These are phyloP conservation scores for Iris macrosiphon DNA, from an alignment of 106 monocot genomes.

Conservation along the genomic window DNA sequence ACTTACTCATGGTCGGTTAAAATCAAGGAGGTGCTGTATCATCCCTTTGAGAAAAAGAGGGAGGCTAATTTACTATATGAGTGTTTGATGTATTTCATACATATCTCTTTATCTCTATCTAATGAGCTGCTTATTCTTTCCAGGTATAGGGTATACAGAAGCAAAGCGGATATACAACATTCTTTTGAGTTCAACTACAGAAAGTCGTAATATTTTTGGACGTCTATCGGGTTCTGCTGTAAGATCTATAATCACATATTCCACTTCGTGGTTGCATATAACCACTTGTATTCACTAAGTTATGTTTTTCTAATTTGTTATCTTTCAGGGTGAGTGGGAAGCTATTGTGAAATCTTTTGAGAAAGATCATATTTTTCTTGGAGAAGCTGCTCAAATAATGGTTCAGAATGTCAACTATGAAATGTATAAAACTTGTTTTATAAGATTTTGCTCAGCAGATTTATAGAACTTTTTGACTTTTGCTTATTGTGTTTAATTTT, in stretches of 20 bases:
- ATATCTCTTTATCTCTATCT: slow-evolving; percentile 1
- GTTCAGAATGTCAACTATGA: slow-evolving; percentile 85
- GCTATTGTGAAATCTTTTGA: slow-evolving; percentile 52
- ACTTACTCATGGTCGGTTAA: too few species aligned
- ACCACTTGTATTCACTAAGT: neutral
- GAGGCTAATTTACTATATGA: neutral
- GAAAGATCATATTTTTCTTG: slow-evolving; percentile 80
- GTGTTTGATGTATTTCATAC: neutral
- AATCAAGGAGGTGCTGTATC: too few species aligned
- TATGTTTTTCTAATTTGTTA: neutral
- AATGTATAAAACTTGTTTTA: slow-evolving; percentile 46
- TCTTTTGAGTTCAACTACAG: slow-evolving; percentile 59
- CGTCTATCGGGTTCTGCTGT: slow-evolving; percentile 93
- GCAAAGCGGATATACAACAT: slow-evolving; percentile 66
- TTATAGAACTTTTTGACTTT: too few species aligned
- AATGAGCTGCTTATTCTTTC: slow-evolving; percentile 3
- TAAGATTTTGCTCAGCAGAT: neutral
- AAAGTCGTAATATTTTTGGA: slow-evolving; percentile 95
- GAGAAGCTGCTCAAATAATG: slow-evolving; percentile 86
- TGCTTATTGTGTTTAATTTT: neutral
- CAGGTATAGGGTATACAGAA: slow-evolving; percentile 72
- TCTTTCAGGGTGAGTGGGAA: slow-evolving; percentile 79
- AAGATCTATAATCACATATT: slow-evolving; percentile 13
- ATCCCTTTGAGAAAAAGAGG: too few species aligned
- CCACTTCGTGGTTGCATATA: neutral